phyloP scores from a whole-genome alignment of 192 early-diverging fungal genomes.

The Backusella macrospora region DNA sequence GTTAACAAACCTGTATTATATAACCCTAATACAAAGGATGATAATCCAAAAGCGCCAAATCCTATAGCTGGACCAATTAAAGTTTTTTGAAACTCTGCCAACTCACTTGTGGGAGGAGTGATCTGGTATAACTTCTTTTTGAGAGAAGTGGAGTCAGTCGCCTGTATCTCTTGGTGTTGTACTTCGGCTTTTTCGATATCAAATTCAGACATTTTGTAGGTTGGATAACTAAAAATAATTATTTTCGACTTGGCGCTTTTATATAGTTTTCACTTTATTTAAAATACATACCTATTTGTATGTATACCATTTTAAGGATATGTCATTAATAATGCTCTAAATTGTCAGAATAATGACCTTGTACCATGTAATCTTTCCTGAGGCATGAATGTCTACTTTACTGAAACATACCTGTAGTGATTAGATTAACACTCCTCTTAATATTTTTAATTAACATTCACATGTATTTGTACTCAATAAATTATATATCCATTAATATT shows the following conservation, averaged over 20 bases:
- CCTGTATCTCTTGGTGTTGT: background rate
- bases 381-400: background rate
- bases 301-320: background rate
- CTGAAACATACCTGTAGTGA: background rate
- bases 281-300: background rate
- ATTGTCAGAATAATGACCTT: background rate
- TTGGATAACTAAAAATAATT: background rate
- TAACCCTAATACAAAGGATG: conserved; percentile 27
- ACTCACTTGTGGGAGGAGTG: background rate
- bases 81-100: background rate
- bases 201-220: background rate
- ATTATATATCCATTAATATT: background rate
- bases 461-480: background rate
- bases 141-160: background rate
- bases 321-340: background rate
- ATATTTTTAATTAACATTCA: background rate
- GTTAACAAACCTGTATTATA: conserved; percentile 25
- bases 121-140: background rate
- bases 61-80: conserved; percentile 14
- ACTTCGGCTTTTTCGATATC: conserved; percentile 3
- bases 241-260: background rate
- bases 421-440: background rate
- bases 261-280: background rate
- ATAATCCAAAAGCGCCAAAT: conserved; percentile 27
- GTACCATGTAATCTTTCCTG: background rate